Conservation (phyloP, 805 yeast genomes). For the Kurtzmaniella cleridarum region DNA sequence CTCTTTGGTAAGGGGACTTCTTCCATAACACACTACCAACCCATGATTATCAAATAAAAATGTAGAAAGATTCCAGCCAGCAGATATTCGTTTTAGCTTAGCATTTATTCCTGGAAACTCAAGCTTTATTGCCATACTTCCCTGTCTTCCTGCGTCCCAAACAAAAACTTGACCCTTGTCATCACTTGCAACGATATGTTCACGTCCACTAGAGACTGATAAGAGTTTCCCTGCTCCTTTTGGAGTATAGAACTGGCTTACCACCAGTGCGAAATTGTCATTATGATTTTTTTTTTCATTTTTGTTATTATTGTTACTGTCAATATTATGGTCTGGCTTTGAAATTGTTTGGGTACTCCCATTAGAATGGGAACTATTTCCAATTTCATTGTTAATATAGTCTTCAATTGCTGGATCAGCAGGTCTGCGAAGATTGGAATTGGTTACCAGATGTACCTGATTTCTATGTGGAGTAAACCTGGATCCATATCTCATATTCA, state of each 20-base stretch:
- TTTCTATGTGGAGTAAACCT: slow-evolving; percentile 1
- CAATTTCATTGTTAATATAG: too few species aligned
- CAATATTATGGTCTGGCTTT: too few species aligned
- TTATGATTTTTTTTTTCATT: slow-evolving; percentile 7
- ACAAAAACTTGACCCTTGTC: slow-evolving; percentile 44
- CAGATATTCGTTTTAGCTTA: slow-evolving; percentile 41
- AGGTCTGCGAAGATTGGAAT: slow-evolving; percentile 18
- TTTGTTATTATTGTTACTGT: too few species aligned
- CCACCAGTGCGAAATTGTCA: slow-evolving; percentile 14
- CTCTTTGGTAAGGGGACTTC: slow-evolving; percentile 18
- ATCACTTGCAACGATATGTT: slow-evolving; percentile 60
- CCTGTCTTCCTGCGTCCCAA: slow-evolving; percentile 49
- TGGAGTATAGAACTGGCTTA: slow-evolving; percentile 18
- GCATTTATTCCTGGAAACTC: slow-evolving; percentile 25
- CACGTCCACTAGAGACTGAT: slow-evolving; percentile 57
- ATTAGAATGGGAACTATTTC: too few species aligned
- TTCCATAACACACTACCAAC: slow-evolving; percentile 50
- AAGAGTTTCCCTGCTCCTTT: slow-evolving; percentile 27
- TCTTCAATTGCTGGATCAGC: slow-evolving; percentile 9
- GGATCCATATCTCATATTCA: neutral
- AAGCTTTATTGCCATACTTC: slow-evolving; percentile 37
- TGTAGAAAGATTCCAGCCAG: slow-evolving; percentile 65
- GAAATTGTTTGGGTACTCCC: too few species aligned
- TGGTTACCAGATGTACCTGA: slow-evolving; percentile 4
- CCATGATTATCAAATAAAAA: slow-evolving; percentile 47